These are phyloP conservation scores for Lachnellula subtilissima DNA, from an alignment of 2,329 filamentous ascomycete species.

Conservation along the genomic window DNA sequence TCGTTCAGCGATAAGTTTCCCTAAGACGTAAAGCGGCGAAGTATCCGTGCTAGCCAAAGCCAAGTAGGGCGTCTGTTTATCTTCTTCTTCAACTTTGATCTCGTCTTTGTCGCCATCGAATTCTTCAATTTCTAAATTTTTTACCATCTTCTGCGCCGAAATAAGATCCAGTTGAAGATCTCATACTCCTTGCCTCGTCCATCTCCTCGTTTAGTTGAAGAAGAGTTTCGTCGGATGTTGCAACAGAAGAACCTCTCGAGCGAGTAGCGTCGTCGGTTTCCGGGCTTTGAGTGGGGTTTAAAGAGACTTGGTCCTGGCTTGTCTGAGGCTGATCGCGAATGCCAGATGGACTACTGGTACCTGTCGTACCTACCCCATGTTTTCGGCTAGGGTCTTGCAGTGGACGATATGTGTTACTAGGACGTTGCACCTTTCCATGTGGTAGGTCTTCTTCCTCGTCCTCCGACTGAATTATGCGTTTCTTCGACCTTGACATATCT, in stretches of 20 bases:
- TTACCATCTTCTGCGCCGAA: neutral
- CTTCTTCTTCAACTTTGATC: neutral
- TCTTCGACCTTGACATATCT: neutral
- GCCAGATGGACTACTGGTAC: neutral
- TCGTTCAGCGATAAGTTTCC: slow-evolving; percentile 10
- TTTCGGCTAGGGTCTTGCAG: neutral
- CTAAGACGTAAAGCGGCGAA: slow-evolving; percentile 2
- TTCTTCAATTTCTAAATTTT: neutral
- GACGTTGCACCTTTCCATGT: no score
- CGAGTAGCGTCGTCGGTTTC: neutral
- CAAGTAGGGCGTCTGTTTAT: neutral
- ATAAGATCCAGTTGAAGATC: neutral
- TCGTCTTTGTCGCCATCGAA: neutral
- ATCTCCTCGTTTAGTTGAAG: neutral
- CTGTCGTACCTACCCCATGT: neutral
- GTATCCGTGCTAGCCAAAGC: neutral
- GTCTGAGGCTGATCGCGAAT: neutral
- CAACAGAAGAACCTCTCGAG: neutral
- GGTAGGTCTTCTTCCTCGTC: neutral
- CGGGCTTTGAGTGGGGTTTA: neutral
- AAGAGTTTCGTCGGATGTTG: neutral
- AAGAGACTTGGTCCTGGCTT: neutral
- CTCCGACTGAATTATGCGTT: neutral
- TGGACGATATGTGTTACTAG: no score
- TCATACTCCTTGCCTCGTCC: neutral